Percentiles rank a stretch among this genome's conserved stretches.
Conservation (phyloP, 2,329 filamentous ascomycete genomes). For the Dothideomycetidae sp. region DNA sequence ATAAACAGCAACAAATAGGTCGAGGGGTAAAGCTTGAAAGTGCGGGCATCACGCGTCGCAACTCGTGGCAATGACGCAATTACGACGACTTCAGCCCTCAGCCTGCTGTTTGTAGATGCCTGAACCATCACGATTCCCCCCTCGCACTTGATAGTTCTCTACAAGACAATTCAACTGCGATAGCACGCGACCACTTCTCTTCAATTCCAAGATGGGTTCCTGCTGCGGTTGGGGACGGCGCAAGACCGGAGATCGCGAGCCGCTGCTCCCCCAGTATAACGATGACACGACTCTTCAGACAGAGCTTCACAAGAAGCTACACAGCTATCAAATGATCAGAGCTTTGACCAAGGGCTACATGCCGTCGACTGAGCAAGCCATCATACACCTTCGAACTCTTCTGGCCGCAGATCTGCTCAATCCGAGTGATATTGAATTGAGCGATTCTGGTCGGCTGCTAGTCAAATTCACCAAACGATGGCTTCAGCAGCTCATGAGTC, state of each 20-base stretch:
- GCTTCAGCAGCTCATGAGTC: constrained; percentile 66
- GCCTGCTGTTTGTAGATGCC: too few relatives aligned
- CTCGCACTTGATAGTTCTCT: background rate
- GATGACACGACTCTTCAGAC: constrained; percentile 69
- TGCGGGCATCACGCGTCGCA: too few relatives aligned
- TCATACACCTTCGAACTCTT: constrained; percentile 65
- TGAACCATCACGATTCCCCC: too few relatives aligned
- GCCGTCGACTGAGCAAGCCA: constrained; percentile 76
- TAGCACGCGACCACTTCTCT: too few relatives aligned
- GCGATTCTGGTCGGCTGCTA: constrained; percentile 60
- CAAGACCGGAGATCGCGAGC: constrained; percentile 50
- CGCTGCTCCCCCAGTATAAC: constrained; percentile 67
- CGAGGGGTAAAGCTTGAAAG: too few relatives aligned
- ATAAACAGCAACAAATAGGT: too few relatives aligned
- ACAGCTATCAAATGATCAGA: constrained; percentile 81
- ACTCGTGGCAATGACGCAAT: too few relatives aligned
- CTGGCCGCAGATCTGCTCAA: constrained; percentile 67
- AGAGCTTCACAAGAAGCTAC: constrained; percentile 73
- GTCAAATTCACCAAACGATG: constrained; percentile 58
- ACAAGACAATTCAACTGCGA: background rate
- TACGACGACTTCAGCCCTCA: too few relatives aligned
- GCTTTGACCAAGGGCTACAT: constrained; percentile 75
- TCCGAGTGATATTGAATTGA: constrained; percentile 58
- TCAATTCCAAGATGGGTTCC: constrained; percentile 39
- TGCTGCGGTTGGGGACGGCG: constrained; percentile 48